These are phyloP conservation scores for Ogataea ganodermae DNA, from an alignment of 805 yeast genomes.

Conservation along the genomic window DNA sequence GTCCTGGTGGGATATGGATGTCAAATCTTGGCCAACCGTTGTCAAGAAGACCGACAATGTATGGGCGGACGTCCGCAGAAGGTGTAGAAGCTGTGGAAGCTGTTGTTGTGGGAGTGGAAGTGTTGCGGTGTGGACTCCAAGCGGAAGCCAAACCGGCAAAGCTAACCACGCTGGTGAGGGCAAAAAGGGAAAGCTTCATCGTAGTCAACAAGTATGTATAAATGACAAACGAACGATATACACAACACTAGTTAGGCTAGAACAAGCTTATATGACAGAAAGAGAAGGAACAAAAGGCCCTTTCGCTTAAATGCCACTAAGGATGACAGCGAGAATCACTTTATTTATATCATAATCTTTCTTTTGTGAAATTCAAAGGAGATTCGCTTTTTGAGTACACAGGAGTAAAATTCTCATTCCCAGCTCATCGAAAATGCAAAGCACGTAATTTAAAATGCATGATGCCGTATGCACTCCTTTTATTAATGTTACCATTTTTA, in stretches of 20 bases:
- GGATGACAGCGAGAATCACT: neutral
- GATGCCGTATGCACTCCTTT: neutral
- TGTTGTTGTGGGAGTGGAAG: too few species aligned
- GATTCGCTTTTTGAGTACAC: neutral
- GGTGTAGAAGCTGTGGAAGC: constrained; percentile 14
- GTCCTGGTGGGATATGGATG: constrained; percentile 21
- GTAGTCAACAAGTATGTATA: constrained; percentile 7
- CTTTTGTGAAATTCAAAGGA: neutral
- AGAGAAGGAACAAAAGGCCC: neutral
- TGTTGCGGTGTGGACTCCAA: constrained; percentile 20
- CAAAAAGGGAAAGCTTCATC: constrained; percentile 26
- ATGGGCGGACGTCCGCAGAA: constrained; percentile 21
- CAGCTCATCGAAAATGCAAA: neutral
- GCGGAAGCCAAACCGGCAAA: constrained; percentile 22
- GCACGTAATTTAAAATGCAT: neutral
- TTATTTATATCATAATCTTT: neutral
- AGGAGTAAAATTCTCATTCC: neutral
- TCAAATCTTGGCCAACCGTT: constrained; percentile 24
- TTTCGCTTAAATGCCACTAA: neutral
- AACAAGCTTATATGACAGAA: neutral
- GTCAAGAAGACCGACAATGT: constrained; percentile 15
- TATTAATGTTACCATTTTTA: neutral
- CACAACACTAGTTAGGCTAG: constrained; percentile 7
- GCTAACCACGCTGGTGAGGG: constrained; percentile 19
- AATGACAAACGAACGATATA: constrained; percentile 20